Evolutionary conservation across 2,329 filamentous ascomycete species (phyloP).

Genomic region (Tympanopsis confertula): DNA sequence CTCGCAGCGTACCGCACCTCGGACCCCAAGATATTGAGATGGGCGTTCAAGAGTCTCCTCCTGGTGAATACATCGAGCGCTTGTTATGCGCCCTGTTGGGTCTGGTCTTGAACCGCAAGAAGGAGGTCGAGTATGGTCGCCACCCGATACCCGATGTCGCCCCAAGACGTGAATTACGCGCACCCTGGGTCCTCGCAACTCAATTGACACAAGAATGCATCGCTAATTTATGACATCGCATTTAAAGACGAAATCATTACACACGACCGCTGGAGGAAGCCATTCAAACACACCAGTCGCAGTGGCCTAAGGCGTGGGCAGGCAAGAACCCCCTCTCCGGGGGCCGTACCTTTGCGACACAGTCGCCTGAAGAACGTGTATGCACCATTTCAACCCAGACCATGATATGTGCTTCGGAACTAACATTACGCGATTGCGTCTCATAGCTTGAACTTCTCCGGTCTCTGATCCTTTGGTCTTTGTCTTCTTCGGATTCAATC

Average conservation of each 20-base stretch:
- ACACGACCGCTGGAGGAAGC: constrained; percentile 89
- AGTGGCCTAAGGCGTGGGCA: constrained; percentile 82
- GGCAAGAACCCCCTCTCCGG: constrained; percentile 73
- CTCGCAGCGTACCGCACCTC: constrained; percentile 76
- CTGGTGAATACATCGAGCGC: constrained; percentile 75
- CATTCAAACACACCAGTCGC: constrained; percentile 67
- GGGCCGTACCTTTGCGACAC: constrained; percentile 67
- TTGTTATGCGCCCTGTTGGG: constrained; percentile 82
- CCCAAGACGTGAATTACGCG: neutral
- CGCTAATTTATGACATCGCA: no score
- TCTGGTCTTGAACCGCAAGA: constrained; percentile 88
- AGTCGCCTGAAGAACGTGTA: constrained; percentile 76
- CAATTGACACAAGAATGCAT: no score
- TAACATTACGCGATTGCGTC: no score
- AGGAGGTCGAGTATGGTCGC: constrained; percentile 82
- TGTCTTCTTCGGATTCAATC: constrained; percentile 76
- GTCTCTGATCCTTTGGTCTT: constrained; percentile 75
- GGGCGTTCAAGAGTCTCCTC: constrained; percentile 66
- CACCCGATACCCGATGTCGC: constrained; percentile 2
- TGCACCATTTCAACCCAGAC: constrained; percentile 9
- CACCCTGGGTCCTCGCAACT: no score
- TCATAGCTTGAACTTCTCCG: constrained; percentile 73
- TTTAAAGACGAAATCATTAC: constrained; percentile 73
- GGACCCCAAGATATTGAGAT: constrained; percentile 91
- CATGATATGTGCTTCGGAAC: constrained; percentile 3